Evolutionary conservation across 495 filamentous ascomycete species (phyloP).

Genomic region (Tuber aestivum): DNA sequence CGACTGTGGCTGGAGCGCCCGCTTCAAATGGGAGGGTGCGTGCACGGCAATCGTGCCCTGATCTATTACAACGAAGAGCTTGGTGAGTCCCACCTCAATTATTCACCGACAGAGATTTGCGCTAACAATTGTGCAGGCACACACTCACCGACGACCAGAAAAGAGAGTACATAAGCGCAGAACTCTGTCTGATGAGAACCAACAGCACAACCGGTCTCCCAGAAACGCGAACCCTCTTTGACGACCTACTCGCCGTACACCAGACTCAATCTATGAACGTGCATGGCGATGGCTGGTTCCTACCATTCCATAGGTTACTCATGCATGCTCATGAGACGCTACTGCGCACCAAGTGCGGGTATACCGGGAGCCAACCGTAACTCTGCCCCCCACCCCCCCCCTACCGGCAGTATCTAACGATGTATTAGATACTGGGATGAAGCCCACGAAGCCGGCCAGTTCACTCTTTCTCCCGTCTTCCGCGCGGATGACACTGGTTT

Average conservation of each 20-base stretch:
- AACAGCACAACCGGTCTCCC: slow-evolving; percentile 16
- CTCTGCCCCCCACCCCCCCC: background rate
- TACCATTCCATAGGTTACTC: slow-evolving; percentile 42
- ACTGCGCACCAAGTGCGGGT: slow-evolving; percentile 44
- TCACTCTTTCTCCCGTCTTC: slow-evolving; percentile 43
- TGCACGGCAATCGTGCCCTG: slow-evolving; percentile 12
- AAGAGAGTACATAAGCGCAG: slow-evolving; percentile 46
- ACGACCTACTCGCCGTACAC: slow-evolving; percentile 44
- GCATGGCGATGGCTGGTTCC: slow-evolving; percentile 38
- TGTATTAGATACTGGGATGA: slow-evolving; percentile 49
- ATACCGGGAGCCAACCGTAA: slow-evolving; percentile 44
- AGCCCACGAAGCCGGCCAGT: slow-evolving; percentile 44
- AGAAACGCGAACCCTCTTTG: slow-evolving; percentile 42
- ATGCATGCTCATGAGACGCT: slow-evolving; percentile 42
- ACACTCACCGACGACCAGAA: slow-evolving; percentile 45
- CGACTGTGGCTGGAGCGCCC: background rate
- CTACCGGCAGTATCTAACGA: background rate
- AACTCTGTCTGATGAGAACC: slow-evolving; percentile 47
- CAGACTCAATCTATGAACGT: slow-evolving; percentile 33
- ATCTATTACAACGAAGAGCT: slow-evolving; percentile 19
- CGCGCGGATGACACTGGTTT: slow-evolving; percentile 43
- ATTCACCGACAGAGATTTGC: background rate
- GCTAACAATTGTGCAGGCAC: slow-evolving; percentile 37
- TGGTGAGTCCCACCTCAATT: slow-evolving; percentile 14
- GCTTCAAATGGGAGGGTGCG: background rate